Percentiles rank a stretch among this genome's conserved stretches.
These are phyloP conservation scores for Rhododendron simsii DNA, from an alignment of 148 eudicot species.

Conservation along the genomic window DNA sequence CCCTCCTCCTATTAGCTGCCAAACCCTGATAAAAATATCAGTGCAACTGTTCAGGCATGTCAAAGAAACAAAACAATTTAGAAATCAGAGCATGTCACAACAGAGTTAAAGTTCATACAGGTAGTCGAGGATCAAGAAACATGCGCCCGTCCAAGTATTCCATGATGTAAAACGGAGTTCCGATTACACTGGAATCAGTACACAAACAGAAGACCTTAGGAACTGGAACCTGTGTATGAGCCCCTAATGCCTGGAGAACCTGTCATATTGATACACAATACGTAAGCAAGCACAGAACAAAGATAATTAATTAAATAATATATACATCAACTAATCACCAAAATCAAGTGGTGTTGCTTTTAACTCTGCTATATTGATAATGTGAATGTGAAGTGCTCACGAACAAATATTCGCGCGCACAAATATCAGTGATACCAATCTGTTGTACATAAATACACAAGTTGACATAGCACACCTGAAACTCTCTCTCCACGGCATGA, in stretches of 20 bases:
- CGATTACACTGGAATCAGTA: conserved; percentile 75
- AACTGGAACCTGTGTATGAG: conserved; percentile 72
- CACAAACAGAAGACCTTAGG: conserved; percentile 89
- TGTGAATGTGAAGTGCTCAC: background rate
- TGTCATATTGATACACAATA: conserved; percentile 20
- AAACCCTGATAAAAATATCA: conserved; percentile 44
- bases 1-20: conserved; percentile 52
- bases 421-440: background rate
- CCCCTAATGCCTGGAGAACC: conserved; percentile 80
- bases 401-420: background rate
- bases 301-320: background rate
- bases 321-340: too few species aligned
- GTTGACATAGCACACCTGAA: conserved; percentile 39
- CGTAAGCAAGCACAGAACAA: background rate
- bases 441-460: background rate
- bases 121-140: conserved; percentile 66
- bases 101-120: conserved; percentile 40
- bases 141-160: conserved; percentile 94
- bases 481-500: conserved; percentile 98
- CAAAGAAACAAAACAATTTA: background rate
- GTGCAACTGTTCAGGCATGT: background rate
- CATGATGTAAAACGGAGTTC: conserved; percentile 95
- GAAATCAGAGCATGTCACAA: background rate
- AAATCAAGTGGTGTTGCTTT: background rate
- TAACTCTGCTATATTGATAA: background rate